Evolutionary conservation across 768 basidiomycete species (phyloP), one percentile per base, ranked within the genome.

Genomic region (Tylopilus plumbeoviolaceoides): DNA sequence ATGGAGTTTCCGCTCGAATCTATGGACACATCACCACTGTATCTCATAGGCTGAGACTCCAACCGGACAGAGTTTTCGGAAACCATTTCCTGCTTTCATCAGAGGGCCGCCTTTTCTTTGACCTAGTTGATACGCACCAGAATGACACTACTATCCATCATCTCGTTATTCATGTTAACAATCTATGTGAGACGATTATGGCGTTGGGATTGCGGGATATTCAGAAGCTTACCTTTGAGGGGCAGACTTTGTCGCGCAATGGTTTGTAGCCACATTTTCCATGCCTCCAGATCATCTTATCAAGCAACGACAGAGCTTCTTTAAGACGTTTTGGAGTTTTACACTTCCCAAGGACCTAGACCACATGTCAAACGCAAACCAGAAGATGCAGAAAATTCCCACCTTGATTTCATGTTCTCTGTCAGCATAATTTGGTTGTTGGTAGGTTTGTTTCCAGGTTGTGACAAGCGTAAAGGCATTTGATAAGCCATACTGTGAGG

Each of bases 241-340:
- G 85, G 62, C 93, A 95, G n/a, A 75, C 66, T 25, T 75, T 67
- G 53, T 86, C 77, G 27, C 83, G 70, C 30, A 92, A 61, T n/a
- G 77, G 74, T 51, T 80, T 78, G 61, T 91, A 92, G 14, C 78
- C 78, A 59, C 87, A 90, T 59, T 81, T 85, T 0, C 74, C 67
- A 59, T 93, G 89, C 31, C 81, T 77, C 74, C 79, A 78, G 10
- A 90, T 69, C 67, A 92, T 62, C 52, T 79, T 79, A 54, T 86
- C 83, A 4, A 88, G 61, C 2, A 85, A 56, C 3, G 67, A 63
- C 1, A 92, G 62, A 7, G 76, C 68, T 0, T 74, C 71, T 61
- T 80, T 87, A 50, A 95, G 60, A 31, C 91, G 73, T 63, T 83
- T 82, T 0, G 92, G 92, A 11, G 91, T 93, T 68, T 85, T 87